These are phyloP conservation scores for Aspergillus amoenus DNA, from an alignment of 2,329 filamentous ascomycete genomes.

Conservation along the genomic window DNA sequence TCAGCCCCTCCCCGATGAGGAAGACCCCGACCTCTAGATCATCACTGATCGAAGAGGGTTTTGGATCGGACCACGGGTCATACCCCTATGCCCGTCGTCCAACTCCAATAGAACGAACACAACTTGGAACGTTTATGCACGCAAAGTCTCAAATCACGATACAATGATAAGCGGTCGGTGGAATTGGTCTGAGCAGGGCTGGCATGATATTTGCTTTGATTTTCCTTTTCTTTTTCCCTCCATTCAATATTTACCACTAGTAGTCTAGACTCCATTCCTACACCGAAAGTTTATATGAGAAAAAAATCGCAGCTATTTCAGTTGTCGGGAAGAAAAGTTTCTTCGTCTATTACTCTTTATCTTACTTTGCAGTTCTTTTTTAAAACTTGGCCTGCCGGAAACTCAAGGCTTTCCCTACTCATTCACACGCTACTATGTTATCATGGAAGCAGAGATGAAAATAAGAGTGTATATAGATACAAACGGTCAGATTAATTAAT, in stretches of 20 bases:
- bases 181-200: slow-evolving; percentile 31
- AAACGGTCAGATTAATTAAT: no score
- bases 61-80: slow-evolving; percentile 7
- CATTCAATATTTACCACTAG: slow-evolving; percentile 28
- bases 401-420: no score
- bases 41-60: slow-evolving; percentile 14
- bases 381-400: neutral
- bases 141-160: slow-evolving; percentile 36
- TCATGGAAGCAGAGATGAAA: no score
- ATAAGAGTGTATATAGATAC: no score
- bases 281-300: slow-evolving; percentile 21
- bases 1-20: slow-evolving; percentile 91
- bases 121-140: slow-evolving; percentile 20
- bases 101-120: slow-evolving; percentile 12
- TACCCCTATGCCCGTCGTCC: slow-evolving; percentile 7
- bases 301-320: slow-evolving; percentile 20
- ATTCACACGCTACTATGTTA: no score
- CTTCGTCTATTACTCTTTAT: slow-evolving; percentile 1
- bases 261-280: slow-evolving; percentile 24
- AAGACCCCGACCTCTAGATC: slow-evolving; percentile 65
- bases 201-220: slow-evolving; percentile 34
- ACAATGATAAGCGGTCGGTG: slow-evolving; percentile 36
- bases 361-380: neutral
- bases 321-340: slow-evolving; percentile 15
- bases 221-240: slow-evolving; percentile 15